Evolutionary conservation across 768 basidiomycete genomes (phyloP), one percentile per base, ranked within the genome.

Genomic region (Leccinellum luteum): DNA sequence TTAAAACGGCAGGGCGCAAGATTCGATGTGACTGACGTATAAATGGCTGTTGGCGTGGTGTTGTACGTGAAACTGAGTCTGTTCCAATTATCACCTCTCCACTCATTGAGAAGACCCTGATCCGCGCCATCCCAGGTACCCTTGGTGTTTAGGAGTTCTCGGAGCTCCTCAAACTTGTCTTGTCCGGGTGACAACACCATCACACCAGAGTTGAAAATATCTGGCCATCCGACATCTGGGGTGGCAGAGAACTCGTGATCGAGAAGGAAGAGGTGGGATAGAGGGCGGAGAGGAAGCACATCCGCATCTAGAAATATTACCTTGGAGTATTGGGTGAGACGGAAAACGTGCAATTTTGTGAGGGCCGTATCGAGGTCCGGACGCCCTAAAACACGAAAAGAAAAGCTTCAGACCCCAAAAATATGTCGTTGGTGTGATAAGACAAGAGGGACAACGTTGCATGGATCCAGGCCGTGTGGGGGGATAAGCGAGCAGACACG

Each of bases 61-160:
- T 99, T 99, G 77, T 97, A 99, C 43, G 87, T 92, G 75, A 98
- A 99, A 70, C 94, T 94, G 64, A 99, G 85, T 64, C 94, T 82
- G 66, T 97, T 85, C 97, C 97, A 99, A 68, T 91, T 73, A 19
- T 71, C 72, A 31, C 87, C 86, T 63, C 90, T 80, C 94, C 94
- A 98, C 77, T 98, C 95, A 66, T 98, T 98, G 62, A 98, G 80
- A 60, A 98, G 76, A 15, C 97, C 97, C 72, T 99, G 97, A 75
- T 99, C 97, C n/a, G 94, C 97, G 9, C 97, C 97, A 67, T 98
- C 96, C 89, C 95, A 98, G 47, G 86, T 89, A 15, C 94, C 96
- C 65, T 87, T 89, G 17, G 84, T 75, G 60, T 85, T 83, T 59
- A 94, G 78, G 56, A 97, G 79, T 15, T 80, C 74, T 59, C 79